Evolutionary conservation across 202 grass and related monocot species (phyloP), one percentile per base, ranked within the genome.

Genomic region (Zoysia matrella): DNA sequence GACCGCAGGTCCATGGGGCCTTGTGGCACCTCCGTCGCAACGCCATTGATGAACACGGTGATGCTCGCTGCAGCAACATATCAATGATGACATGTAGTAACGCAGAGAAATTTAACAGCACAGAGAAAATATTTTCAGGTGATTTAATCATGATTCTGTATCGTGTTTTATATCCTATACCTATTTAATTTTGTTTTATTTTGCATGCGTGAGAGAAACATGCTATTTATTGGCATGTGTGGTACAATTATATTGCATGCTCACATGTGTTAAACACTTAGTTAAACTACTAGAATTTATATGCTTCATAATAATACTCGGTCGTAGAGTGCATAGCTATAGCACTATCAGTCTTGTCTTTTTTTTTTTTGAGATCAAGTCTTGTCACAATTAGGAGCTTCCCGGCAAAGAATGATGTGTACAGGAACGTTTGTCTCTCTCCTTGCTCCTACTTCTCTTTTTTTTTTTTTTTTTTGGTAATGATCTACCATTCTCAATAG

Each of bases 11-110:
- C 94, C 60, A 97, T 90, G 11, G 89, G 94, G 1, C 95, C 95
- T 53, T 84, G 74, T 1, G 92, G 90, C 40, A 98, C 92, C 84
- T 98, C 95, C 71, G 84, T 92, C 74, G 88, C 84, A 2, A 87
- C 83, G 42, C 95, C 95, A 73, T 98, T 94, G 64, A 98, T 98
- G 86, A 94, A 94, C 88, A 98, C 95, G 30, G 86, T 91, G 41
- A 98, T 84, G 52, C 75, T 85, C 54, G 81, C 95, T 94, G 86
- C 84, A 85, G 2, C 45, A 46, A 5, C 13, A 4, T 47, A 7
- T 22, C 70, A 16, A 12, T 18, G 5, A 46, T 5, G 45, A 5
- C 22, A 30, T 30, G 22, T 30, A 30, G 22, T 30, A 30, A 30
- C 22, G 22, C 22, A 30, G 22, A 30, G 22, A 30, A 30, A 30